These are phyloP conservation scores for Suaeda aralocaspica DNA, from an alignment of 148 eudicot species.

Conservation along the genomic window DNA sequence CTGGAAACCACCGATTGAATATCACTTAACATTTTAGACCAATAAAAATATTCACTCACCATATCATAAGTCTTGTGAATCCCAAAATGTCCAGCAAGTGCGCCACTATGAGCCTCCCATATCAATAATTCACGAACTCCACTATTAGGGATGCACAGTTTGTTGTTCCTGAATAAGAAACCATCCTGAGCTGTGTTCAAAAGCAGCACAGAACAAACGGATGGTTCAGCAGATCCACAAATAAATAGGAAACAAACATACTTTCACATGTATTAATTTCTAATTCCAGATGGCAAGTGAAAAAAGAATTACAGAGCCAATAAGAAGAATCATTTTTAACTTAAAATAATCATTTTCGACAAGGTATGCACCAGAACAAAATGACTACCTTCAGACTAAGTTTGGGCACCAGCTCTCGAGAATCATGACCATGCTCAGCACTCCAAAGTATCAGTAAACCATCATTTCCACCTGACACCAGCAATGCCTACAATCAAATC, in stretches of 20 bases:
- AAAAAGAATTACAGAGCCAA: not conserved
- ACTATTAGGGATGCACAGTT: too few species aligned
- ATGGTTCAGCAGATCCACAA: constrained; percentile 10
- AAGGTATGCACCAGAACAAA: not conserved
- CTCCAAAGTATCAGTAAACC: constrained; percentile 91
- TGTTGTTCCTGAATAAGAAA: too few species aligned
- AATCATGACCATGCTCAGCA: constrained; percentile 87
- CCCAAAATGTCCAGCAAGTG: too few species aligned
- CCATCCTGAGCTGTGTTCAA: constrained; percentile 96
- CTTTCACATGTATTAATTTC: not conserved
- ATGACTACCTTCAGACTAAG: constrained; percentile 72
- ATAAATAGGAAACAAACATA: not conserved
- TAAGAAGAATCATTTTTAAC: not conserved
- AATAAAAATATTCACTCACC: too few species aligned
- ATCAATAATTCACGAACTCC: too few species aligned
- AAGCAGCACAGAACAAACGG: not conserved
- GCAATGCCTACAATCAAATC: constrained; percentile 57
- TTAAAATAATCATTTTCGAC: not conserved
- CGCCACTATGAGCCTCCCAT: too few species aligned
- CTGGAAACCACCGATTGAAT: too few species aligned
- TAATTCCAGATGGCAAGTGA: not conserved
- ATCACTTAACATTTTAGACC: too few species aligned
- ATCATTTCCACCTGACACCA: constrained; percentile 98
- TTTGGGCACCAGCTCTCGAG: constrained; percentile 92
- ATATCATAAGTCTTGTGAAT: too few species aligned